Percentiles rank a stretch among this genome's conserved stretches.
phyloP scores from a whole-genome alignment of 352 stramenopile genomes.

The Phytophthora rubi region DNA sequence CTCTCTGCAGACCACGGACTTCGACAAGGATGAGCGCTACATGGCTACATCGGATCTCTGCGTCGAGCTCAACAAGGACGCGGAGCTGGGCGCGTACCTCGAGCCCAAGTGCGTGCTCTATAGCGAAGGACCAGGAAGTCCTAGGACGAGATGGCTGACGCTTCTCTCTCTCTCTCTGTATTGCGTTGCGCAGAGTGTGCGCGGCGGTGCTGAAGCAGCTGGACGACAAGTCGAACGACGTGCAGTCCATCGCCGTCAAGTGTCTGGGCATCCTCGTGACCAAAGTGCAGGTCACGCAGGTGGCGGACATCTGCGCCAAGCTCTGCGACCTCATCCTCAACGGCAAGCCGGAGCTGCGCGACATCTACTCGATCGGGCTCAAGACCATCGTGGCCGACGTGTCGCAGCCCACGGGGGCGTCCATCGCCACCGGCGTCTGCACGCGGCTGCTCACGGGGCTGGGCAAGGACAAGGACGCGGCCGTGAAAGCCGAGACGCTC shows the following conservation, averaged over 20 bases:
- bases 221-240: conserved; percentile 99
- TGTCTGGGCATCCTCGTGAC: conserved; percentile 96
- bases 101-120: conserved; percentile 75
- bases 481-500: conserved; percentile 94
- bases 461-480: conserved; percentile 68
- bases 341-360: conserved; percentile 95
- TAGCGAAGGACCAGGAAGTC: background rate
- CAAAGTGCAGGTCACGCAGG: conserved; percentile 95
- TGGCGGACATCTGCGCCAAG: conserved; percentile 97
- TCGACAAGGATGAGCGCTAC: conserved; percentile 99
- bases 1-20: conserved; percentile 74
- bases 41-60: conserved; percentile 99
- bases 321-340: conserved; percentile 97
- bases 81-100: conserved; percentile 85
- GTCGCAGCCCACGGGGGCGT: conserved; percentile 89
- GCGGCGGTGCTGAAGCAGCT: conserved; percentile 95
- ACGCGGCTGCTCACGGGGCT: conserved; percentile 73
- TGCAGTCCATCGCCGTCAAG: conserved; percentile 95
- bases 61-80: conserved; percentile 94
- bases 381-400: conserved; percentile 97
- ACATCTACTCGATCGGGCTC: conserved; percentile 99
- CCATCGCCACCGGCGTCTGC: conserved; percentile 78
- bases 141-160: conserved; percentile 1
- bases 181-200: conserved; percentile 86
- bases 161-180: background rate